Percentiles rank a stretch among this genome's conserved stretches.
These are phyloP conservation scores for Coemansia sp. DNA, from an alignment of 192 early-diverging fungal species.

Conservation along the genomic window DNA sequence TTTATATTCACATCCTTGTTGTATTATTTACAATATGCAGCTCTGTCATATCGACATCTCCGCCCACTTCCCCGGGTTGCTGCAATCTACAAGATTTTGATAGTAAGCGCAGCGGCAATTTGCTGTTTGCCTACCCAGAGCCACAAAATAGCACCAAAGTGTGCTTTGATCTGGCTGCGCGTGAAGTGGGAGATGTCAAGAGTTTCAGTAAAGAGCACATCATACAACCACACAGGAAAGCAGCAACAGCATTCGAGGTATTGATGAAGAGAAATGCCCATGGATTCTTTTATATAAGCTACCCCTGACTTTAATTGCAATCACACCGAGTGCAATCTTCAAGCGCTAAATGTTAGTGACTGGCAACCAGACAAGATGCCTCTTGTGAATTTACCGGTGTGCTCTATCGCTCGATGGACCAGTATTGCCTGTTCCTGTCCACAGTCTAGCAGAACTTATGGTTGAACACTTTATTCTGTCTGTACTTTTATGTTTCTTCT, in stretches of 20 bases:
- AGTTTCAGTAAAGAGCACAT: not conserved
- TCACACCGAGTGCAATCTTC: not conserved
- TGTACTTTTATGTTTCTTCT: not conserved
- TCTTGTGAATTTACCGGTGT: not conserved
- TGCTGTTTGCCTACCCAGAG: not conserved
- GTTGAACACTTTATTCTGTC: not conserved
- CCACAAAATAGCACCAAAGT: not conserved
- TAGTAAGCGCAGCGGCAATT: not conserved
- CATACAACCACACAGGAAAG: not conserved
- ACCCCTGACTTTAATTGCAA: constrained; percentile 8
- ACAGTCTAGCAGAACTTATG: not conserved
- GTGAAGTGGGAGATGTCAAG: not conserved
- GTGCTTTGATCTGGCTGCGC: not conserved
- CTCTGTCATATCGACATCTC: not conserved
- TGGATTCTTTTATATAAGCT: constrained; percentile 33
- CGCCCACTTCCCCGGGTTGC: not conserved
- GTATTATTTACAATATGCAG: not conserved
- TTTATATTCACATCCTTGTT: not conserved
- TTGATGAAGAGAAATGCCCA: constrained; percentile 32
- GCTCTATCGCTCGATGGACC: not conserved
- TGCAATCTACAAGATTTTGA: not conserved
- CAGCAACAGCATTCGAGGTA: constrained; percentile 4
- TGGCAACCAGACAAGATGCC: no score
- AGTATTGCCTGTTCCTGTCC: not conserved
- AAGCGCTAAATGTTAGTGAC: not conserved